phyloP scores from a whole-genome alignment of 1,139 yeast species.

The Pichia inconspicua region DNA sequence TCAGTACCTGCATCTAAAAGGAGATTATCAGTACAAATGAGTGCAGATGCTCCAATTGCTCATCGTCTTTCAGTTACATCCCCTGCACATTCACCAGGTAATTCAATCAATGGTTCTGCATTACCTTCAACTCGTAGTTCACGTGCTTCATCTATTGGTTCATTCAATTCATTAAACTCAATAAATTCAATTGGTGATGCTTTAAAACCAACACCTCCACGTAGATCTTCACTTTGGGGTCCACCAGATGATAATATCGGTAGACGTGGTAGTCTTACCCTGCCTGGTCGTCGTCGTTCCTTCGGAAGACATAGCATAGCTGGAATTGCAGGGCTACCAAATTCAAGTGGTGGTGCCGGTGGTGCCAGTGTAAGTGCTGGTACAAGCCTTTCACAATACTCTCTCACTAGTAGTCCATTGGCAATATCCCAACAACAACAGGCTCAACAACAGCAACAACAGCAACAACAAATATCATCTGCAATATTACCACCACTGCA shows the following conservation, averaged over 20 bases:
- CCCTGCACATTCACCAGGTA: slow-evolving; percentile 7
- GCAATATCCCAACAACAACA: neutral
- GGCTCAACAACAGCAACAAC: neutral
- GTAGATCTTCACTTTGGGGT: neutral
- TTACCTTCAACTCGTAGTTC: slow-evolving; percentile 10
- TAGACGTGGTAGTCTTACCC: neutral
- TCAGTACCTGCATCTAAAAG: slow-evolving; percentile 18
- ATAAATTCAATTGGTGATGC: slow-evolving; percentile 1
- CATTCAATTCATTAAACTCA: neutral
- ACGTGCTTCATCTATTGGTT: slow-evolving; percentile 12
- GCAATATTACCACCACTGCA: neutral
- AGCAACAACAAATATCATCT: neutral
- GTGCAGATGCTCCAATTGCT: neutral
- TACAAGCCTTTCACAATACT: slow-evolving; percentile 15
- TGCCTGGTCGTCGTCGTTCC: neutral
- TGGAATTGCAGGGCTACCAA: neutral
- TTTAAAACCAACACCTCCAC: neutral
- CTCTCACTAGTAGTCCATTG: neutral
- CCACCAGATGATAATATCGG: neutral
- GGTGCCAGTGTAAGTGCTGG: neutral
- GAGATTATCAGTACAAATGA: slow-evolving; percentile 24
- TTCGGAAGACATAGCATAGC: neutral
- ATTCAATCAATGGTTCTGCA: slow-evolving; percentile 8
- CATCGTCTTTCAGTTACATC: slow-evolving; percentile 1
- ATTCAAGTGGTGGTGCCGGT: neutral